phyloP scores from a whole-genome alignment of 495 filamentous ascomycete genomes.

The Ascobolus immersus region DNA sequence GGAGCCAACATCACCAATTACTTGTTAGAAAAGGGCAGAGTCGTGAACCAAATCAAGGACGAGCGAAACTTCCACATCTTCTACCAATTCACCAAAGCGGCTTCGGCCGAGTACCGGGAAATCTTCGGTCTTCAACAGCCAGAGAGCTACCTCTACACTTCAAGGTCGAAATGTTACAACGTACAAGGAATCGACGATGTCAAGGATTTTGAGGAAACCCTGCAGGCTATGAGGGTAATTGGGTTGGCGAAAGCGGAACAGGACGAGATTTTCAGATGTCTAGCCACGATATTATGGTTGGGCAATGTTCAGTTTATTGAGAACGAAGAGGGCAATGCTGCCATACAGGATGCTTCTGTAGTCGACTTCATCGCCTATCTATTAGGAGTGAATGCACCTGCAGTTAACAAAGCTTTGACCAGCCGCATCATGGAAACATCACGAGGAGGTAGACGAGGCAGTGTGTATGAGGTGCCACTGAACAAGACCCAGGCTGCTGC shows the following conservation, averaged over 20 bases:
- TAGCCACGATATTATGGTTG: slow-evolving; percentile 79
- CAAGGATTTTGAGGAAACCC: slow-evolving; percentile 70
- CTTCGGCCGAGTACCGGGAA: slow-evolving; percentile 59
- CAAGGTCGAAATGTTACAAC: slow-evolving; percentile 74
- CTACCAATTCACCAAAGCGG: slow-evolving; percentile 94
- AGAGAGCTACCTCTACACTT: slow-evolving; percentile 86
- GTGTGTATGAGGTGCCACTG: slow-evolving; percentile 72
- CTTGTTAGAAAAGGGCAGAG: slow-evolving; percentile 78
- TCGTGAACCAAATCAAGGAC: slow-evolving; percentile 83
- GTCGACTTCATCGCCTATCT: slow-evolving; percentile 87
- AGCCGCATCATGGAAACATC: slow-evolving; percentile 72
- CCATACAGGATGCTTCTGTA: slow-evolving; percentile 62
- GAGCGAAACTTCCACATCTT: slow-evolving; percentile 99
- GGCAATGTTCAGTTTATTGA: slow-evolving; percentile 79
- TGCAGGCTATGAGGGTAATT: slow-evolving; percentile 87
- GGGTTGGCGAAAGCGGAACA: slow-evolving; percentile 73
- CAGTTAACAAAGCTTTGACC: slow-evolving; percentile 72
- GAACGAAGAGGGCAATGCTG: slow-evolving; percentile 68
- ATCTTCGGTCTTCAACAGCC: slow-evolving; percentile 74
- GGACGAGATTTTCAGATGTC: slow-evolving; percentile 89
- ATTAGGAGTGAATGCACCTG: slow-evolving; percentile 57
- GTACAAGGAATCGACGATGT: slow-evolving; percentile 81
- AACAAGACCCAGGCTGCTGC: slow-evolving; percentile 76
- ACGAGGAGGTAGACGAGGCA: slow-evolving; percentile 52
- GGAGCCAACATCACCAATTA: slow-evolving; percentile 98